Conservation (phyloP, 1,139 yeast species). For the Geotrichum restrictum region DNA sequence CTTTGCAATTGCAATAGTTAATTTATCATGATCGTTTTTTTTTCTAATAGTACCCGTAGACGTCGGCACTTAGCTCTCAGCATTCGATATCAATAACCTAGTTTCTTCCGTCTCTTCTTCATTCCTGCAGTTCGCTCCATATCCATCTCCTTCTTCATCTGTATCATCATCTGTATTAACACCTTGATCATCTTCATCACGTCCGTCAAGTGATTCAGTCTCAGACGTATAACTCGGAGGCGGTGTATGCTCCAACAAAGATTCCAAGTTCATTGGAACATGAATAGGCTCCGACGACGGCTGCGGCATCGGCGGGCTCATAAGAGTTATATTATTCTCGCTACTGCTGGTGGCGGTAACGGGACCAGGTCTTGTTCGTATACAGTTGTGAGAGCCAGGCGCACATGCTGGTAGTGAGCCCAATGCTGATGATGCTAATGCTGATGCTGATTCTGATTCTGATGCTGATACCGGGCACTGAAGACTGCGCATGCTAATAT, state of each 20-base stretch:
- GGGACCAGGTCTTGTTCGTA: too few species aligned
- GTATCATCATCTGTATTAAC: slow-evolving; percentile 15
- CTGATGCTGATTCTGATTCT: slow-evolving; percentile 1
- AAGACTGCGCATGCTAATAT: slow-evolving; percentile 24
- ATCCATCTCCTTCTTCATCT: not conserved
- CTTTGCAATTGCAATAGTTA: too few species aligned
- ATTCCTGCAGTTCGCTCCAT: not conserved
- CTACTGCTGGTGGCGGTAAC: too few species aligned
- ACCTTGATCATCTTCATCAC: slow-evolving; percentile 21
- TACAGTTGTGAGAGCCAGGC: too few species aligned
- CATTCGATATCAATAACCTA: too few species aligned
- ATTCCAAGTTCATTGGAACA: too few species aligned
- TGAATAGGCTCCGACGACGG: too few species aligned
- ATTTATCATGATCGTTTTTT: too few species aligned
- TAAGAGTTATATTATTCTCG: too few species aligned
- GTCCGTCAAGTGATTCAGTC: slow-evolving; percentile 17
- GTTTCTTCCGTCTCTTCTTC: not conserved
- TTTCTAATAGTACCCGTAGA: too few species aligned
- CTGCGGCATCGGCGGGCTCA: too few species aligned
- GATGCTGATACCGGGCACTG: not conserved
- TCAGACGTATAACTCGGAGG: slow-evolving; percentile 33
- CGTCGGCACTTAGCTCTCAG: too few species aligned
- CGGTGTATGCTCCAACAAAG: slow-evolving; percentile 23
- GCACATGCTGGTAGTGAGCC: not conserved
- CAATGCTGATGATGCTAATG: slow-evolving; percentile 2